Conservation (phyloP, 768 basidiomycete species). For the Trametes punicea region DNA sequence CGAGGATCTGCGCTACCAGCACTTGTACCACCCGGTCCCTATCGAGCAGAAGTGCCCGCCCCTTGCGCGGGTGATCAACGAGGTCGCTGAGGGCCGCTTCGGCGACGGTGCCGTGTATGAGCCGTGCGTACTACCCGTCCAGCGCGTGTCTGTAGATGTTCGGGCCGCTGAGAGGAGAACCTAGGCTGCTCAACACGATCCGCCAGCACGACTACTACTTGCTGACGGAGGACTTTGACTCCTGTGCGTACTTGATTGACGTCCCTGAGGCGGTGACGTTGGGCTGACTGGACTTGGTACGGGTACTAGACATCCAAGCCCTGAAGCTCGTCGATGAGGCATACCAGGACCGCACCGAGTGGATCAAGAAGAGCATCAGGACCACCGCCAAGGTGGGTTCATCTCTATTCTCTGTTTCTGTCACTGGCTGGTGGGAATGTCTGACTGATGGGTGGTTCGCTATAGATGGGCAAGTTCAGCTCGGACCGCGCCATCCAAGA, state of each 20-base stretch:
- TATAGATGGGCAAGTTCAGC: conserved; percentile 94
- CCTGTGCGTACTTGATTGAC: conserved; percentile 51
- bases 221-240: conserved; percentile 91
- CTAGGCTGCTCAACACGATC: conserved; percentile 70
- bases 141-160: not conserved
- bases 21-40: conserved; percentile 77
- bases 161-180: not conserved
- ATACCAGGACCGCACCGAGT: conserved; percentile 77
- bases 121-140: conserved; percentile 51
- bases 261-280: not conserved
- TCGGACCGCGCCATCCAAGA: conserved; percentile 90
- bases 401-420: no score
- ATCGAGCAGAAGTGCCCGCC: conserved; percentile 82
- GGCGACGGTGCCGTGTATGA: conserved; percentile 82
- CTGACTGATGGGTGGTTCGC: not conserved
- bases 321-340: conserved; percentile 85
- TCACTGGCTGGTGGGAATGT: not conserved
- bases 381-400: conserved; percentile 68
- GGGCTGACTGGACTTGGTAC: not conserved
- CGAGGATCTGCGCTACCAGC: conserved; percentile 82
- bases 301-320: conserved; percentile 68
- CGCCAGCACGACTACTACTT: conserved; percentile 76
- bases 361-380: conserved; percentile 88
- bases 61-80: conserved; percentile 73
- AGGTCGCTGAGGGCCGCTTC: conserved; percentile 74